Conservation (phyloP, 495 filamentous ascomycete species). For the Delitschia confertaspora region DNA sequence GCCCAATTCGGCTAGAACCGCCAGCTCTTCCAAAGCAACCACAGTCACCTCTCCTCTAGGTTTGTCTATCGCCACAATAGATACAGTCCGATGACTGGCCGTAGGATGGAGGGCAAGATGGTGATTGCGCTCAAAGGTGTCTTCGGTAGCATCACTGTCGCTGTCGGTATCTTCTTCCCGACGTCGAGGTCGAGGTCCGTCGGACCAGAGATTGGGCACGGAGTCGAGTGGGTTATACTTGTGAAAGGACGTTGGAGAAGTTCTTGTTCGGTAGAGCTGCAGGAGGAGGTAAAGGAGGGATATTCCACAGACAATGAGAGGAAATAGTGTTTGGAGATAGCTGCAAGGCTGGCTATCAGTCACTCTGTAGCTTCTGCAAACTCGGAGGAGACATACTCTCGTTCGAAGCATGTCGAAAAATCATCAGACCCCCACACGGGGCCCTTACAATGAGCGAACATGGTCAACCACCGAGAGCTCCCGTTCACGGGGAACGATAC, state of each 20-base stretch:
- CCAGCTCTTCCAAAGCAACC: conserved; percentile 63
- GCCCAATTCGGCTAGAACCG: conserved; percentile 60
- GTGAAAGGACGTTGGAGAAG: conserved; percentile 39
- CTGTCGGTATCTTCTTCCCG: conserved; percentile 51
- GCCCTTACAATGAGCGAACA: conserved; percentile 69
- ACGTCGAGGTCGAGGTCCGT: conserved; percentile 31
- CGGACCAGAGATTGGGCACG: conserved; percentile 11
- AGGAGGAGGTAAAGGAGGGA: conserved; percentile 60
- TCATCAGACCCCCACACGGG: conserved; percentile 85
- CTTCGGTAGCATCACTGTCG: conserved; percentile 52
- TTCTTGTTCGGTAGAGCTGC: conserved; percentile 43
- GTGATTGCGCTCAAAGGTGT: conserved; percentile 31
- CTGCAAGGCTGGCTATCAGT: conserved; percentile 48
- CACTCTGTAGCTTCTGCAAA: neutral
- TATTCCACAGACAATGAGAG: conserved; percentile 57
- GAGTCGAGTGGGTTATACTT: conserved; percentile 37
- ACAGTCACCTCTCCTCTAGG: conserved; percentile 64
- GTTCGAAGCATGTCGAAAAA: conserved; percentile 77
- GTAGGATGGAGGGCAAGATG: conserved; percentile 53
- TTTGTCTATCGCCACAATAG: conserved; percentile 64
- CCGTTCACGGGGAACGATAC: neutral
- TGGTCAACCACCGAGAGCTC: conserved; percentile 27
- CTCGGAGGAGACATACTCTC: conserved; percentile 56
- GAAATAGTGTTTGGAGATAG: conserved; percentile 75
- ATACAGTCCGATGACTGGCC: conserved; percentile 50